A percentile compares a stretch with the other conserved stretches of the same genome.
phyloP scores from a whole-genome alignment of 805 yeast genomes.

The Cephaloascus fragrans region DNA sequence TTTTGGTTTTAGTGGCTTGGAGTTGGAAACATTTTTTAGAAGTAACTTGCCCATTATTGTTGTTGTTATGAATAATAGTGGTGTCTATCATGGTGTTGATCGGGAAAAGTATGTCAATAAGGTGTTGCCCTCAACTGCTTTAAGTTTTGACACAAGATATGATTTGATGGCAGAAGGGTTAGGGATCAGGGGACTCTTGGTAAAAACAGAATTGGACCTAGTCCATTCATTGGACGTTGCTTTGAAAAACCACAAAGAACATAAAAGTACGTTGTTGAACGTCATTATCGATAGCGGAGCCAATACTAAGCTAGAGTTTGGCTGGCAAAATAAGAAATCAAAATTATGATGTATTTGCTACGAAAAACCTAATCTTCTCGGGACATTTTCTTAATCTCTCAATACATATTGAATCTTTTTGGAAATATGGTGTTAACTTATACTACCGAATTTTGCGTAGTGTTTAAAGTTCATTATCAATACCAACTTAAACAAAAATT shows the following conservation, averaged over 20 bases:
- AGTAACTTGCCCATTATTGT: constrained; percentile 42
- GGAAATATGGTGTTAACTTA: too few species aligned
- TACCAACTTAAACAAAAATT: too few species aligned
- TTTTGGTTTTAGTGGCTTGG: constrained; percentile 66
- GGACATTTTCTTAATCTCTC: too few species aligned
- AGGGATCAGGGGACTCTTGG: constrained; percentile 47
- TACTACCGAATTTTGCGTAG: too few species aligned
- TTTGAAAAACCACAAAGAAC: constrained; percentile 14
- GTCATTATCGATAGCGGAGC: constrained; percentile 54
- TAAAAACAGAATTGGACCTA: constrained; percentile 30
- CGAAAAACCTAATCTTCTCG: too few species aligned
- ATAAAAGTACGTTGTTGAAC: constrained; percentile 39
- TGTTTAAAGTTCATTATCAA: too few species aligned
- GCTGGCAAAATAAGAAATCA: constrained; percentile 52
- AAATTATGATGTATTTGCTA: constrained; percentile 1
- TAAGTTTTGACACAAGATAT: constrained; percentile 46
- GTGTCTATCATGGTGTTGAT: constrained; percentile 58
- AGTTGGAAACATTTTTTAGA: constrained; percentile 60
- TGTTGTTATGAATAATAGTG: constrained; percentile 64
- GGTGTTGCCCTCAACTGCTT: constrained; percentile 46
- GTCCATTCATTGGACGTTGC: constrained; percentile 15
- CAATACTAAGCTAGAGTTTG: constrained; percentile 46
- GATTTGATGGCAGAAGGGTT: constrained; percentile 44
- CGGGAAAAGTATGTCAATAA: constrained; percentile 10
- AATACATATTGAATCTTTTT: neutral